A percentile compares a stretch with the other conserved stretches of the same genome.
These are phyloP conservation scores for Arabidopsis arenosa DNA, from an alignment of 345 rosid genomes.

Conservation along the genomic window DNA sequence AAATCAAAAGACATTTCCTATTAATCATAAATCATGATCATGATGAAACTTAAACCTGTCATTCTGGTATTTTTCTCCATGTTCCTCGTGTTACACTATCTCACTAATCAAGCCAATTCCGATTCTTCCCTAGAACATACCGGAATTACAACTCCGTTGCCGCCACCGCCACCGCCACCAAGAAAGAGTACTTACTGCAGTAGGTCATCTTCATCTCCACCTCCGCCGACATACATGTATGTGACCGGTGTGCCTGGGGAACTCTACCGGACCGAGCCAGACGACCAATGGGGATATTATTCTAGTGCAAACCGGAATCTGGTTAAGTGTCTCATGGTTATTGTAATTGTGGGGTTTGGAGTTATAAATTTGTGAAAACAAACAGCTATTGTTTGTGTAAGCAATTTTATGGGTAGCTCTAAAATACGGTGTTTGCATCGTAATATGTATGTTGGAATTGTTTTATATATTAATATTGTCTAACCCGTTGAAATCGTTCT, in stretches of 20 bases:
- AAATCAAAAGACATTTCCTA: not conserved
- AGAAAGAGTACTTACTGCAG: constrained; percentile 39
- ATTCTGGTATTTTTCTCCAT: not conserved
- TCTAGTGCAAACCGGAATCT: constrained; percentile 44
- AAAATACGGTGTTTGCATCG: not conserved
- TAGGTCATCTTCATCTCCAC: constrained; percentile 44
- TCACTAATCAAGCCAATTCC: constrained; percentile 29
- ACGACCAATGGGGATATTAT: constrained; percentile 46
- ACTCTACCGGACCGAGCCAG: constrained; percentile 49
- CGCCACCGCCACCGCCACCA: constrained; percentile 43
- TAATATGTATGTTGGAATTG: not conserved
- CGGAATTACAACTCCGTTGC: constrained; percentile 28
- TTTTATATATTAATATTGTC: not conserved
- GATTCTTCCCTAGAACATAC: constrained; percentile 34
- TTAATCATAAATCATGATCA: constrained; percentile 18
- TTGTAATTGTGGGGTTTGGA: constrained; percentile 32
- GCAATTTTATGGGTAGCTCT: not conserved
- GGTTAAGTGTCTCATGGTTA: constrained; percentile 35
- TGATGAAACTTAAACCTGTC: constrained; percentile 8
- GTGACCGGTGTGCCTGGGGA: constrained; percentile 59
- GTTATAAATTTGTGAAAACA: not conserved
- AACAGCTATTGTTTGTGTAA: not conserved
- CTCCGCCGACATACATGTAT: constrained; percentile 59
- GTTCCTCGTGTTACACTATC: constrained; percentile 16
- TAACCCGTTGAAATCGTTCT: not conserved